phyloP scores from a whole-genome alignment of 148 eudicot species.

The Cornus florida region DNA sequence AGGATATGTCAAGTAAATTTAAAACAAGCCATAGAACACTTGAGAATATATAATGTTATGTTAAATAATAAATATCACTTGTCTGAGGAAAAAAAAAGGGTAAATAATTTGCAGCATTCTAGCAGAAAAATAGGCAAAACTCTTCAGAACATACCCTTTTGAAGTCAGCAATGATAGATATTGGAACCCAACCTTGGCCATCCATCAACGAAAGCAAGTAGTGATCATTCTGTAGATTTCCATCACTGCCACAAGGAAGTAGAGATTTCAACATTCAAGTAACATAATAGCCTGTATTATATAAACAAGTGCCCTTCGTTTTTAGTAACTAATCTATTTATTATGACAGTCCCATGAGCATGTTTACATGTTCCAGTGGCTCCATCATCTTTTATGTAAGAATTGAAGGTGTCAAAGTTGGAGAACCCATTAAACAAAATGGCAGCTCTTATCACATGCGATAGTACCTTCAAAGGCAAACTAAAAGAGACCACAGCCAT shows the following conservation, averaged over 20 bases:
- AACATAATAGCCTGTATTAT: constrained; percentile 3
- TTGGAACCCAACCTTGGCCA: constrained; percentile 87
- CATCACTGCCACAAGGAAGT: constrained; percentile 69
- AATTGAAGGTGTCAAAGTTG: constrained; percentile 1
- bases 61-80: too few species aligned
- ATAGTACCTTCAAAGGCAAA: constrained; percentile 7
- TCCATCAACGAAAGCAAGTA: constrained; percentile 86
- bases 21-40: too few species aligned
- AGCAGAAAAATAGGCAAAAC: background rate
- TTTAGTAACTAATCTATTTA: background rate
- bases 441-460: background rate
- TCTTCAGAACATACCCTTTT: constrained; percentile 63
- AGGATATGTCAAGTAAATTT: constrained; percentile 1
- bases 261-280: constrained; percentile 4
- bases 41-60: too few species aligned
- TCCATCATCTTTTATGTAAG: background rate
- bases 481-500: constrained; percentile 5
- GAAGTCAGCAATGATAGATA: constrained; percentile 74
- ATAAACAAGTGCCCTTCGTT: background rate
- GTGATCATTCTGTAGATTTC: constrained; percentile 69
- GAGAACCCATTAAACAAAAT: background rate
- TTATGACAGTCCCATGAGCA: background rate
- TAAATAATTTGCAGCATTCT: background rate
- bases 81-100: background rate
- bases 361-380: background rate